Evolutionary conservation across 257 asterid genomes (phyloP), one percentile per base, ranked within the genome.

Genomic region (Ligustrum vulgare): DNA sequence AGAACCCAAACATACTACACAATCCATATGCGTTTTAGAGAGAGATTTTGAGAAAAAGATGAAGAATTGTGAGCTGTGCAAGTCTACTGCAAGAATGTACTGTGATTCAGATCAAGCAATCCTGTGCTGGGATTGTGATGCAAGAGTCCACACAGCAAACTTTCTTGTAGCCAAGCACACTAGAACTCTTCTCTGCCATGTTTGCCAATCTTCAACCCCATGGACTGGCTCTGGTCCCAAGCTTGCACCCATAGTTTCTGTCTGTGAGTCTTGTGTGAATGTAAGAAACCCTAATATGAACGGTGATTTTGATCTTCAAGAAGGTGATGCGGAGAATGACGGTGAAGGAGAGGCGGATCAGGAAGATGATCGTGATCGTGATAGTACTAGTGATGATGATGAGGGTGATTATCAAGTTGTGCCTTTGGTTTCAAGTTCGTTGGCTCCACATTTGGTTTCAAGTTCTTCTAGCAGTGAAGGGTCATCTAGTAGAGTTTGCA

Each of bases 31-130:
- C 4, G 64, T 56, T 56, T 56, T 2, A 56, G 64, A 56, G 28
- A 18, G 7, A 72, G 2, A 15, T 60, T 11, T 60, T 60, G 6
- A 13, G 5, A 36, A 51, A 41, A 60, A 60, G 16, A 60, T 84
- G 97, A 92, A 86, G 88, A 87, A 87, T 79, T 90, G 96, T 54
- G 97, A 90, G 78, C 80, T 92, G 22, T 92, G 97, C 83, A 76
- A 79, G 32, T 81, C 84, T 64, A 69, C 60, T 2, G 97, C 97
- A 64, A 86, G 83, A 76, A 83, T 86, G 79, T 87, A 80, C 70
- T 90, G 97, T 28, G 86, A 81, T 5, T 90, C 97, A 16, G 97
- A 92, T 71, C 76, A 84, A 74, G 97, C 96, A 0, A 90, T 87
- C 49, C 78, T 92, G 43, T 92, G 97, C 77, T 92, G 91, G 93